phyloP scores from a whole-genome alignment of 441 rosid genomes.

The Mallotus japonicus region DNA sequence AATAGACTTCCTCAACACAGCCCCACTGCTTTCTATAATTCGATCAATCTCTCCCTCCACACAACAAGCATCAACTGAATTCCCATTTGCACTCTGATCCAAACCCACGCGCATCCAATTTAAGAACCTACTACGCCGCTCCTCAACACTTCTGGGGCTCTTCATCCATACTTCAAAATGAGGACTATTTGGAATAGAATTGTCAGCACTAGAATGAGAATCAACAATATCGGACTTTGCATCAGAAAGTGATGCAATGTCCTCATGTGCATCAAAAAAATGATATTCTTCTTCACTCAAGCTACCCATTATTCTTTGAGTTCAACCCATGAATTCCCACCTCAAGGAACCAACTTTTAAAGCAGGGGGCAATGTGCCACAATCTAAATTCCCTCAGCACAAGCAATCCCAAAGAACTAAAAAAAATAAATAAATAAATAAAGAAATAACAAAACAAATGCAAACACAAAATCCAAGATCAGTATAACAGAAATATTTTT shows the following conservation, averaged over 20 bases:
- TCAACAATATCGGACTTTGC: slow-evolving; percentile 39
- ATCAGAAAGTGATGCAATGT: slow-evolving; percentile 37
- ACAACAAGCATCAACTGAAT: slow-evolving; percentile 28
- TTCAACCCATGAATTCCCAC: slow-evolving; percentile 73
- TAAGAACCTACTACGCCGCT: slow-evolving; percentile 66
- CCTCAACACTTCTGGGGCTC: slow-evolving; percentile 54
- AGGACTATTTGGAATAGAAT: slow-evolving; percentile 20
- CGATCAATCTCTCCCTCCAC: slow-evolving; percentile 32
- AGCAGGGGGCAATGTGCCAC: slow-evolving; percentile 40
- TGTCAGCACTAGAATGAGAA: slow-evolving; percentile 23
- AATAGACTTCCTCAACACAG: slow-evolving; percentile 41
- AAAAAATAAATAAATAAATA: background rate
- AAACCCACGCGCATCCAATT: slow-evolving; percentile 57
- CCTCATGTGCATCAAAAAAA: slow-evolving; percentile 73
- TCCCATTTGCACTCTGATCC: slow-evolving; percentile 25
- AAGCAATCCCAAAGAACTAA: slow-evolving; percentile 55
- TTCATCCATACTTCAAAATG: slow-evolving; percentile 62
- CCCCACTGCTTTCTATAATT: slow-evolving; percentile 39
- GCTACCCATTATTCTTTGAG: slow-evolving; percentile 42
- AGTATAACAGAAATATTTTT: slow-evolving; percentile 30
- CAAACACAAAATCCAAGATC: slow-evolving; percentile 57
- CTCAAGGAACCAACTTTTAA: slow-evolving; percentile 38
- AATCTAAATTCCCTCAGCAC: slow-evolving; percentile 45
- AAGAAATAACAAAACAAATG: slow-evolving; percentile 9
- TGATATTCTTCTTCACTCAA: slow-evolving; percentile 54